A percentile compares a stretch with the other conserved stretches of the same genome.
These are phyloP conservation scores for Aspergillus sparsus DNA, from an alignment of 495 filamentous ascomycete genomes.

Conservation along the genomic window DNA sequence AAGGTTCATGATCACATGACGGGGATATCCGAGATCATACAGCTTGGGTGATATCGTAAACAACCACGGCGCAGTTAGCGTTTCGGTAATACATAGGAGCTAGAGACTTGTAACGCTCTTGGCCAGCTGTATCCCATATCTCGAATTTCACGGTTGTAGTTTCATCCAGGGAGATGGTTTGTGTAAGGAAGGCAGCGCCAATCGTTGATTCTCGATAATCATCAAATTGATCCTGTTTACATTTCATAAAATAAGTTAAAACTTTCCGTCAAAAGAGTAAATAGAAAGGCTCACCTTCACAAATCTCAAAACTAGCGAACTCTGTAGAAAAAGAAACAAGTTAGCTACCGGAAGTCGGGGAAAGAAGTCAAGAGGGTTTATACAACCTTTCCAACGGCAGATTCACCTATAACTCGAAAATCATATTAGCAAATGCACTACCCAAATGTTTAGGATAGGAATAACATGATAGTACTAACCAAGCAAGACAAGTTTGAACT, in stretches of 20 bases:
- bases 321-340: conserved; percentile 54
- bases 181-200: conserved; percentile 97
- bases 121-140: conserved; percentile 99
- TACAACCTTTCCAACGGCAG: conserved; percentile 91
- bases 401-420: conserved; percentile 69
- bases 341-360: conserved; percentile 35
- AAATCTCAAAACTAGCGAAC: conserved; percentile 94
- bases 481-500: conserved; percentile 97
- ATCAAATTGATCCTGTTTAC: conserved; percentile 92
- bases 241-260: conserved; percentile 13
- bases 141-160: conserved; percentile 99
- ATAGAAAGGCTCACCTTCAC: conserved; percentile 72
- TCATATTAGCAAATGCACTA: conserved; percentile 31
- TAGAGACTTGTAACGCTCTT: conserved; percentile 97
- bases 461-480: conserved; percentile 55
- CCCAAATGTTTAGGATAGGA: conserved; percentile 12
- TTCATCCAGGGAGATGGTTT: conserved; percentile 96
- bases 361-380: conserved; percentile 30
- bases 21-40: conserved; percentile 53
- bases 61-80: conserved; percentile 97
- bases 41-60: conserved; percentile 98
- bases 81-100: conserved; percentile 99
- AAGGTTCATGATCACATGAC: background rate
- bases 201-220: conserved; percentile 99
- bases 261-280: background rate